phyloP scores from a whole-genome alignment of 129 eudicot species.

The Flaveria bidentis region DNA sequence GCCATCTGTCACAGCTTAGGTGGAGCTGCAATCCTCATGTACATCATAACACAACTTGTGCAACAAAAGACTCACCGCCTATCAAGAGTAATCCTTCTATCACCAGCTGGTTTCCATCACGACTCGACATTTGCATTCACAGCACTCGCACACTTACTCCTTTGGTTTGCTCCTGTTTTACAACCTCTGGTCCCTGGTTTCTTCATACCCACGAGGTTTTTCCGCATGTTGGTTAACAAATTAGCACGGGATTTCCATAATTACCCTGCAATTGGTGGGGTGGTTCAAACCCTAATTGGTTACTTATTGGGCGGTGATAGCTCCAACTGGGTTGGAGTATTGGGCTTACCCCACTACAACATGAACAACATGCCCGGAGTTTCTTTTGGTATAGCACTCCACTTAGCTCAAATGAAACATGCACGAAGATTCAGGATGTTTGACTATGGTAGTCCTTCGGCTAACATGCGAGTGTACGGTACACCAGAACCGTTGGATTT shows the following conservation, averaged over 20 bases:
- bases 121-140: constrained; percentile 66
- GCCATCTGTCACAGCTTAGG: constrained; percentile 93
- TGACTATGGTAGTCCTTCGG: constrained; percentile 67
- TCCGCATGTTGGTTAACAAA: constrained; percentile 89
- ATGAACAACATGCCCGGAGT: constrained; percentile 99
- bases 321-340: constrained; percentile 93
- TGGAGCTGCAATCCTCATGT: constrained; percentile 88
- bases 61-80: constrained; percentile 78
- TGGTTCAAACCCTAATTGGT: constrained; percentile 88
- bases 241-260: constrained; percentile 95
- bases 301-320: constrained; percentile 87
- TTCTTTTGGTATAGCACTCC: constrained; percentile 74
- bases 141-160: constrained; percentile 49
- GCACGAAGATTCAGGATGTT: constrained; percentile 65
- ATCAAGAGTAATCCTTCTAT: constrained; percentile 78
- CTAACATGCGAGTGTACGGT: constrained; percentile 73
- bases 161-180: constrained; percentile 62
- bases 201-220: constrained; percentile 87
- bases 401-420: constrained; percentile 79
- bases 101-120: constrained; percentile 94
- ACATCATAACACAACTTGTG: constrained; percentile 64
- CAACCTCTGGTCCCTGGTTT: constrained; percentile 67
- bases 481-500: constrained; percentile 79
- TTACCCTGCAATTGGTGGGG: constrained; percentile 94
- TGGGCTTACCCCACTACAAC: constrained; percentile 87